Evolutionary conservation across 768 basidiomycete species (phyloP).

Genomic region (Leccinum truebloodii): DNA sequence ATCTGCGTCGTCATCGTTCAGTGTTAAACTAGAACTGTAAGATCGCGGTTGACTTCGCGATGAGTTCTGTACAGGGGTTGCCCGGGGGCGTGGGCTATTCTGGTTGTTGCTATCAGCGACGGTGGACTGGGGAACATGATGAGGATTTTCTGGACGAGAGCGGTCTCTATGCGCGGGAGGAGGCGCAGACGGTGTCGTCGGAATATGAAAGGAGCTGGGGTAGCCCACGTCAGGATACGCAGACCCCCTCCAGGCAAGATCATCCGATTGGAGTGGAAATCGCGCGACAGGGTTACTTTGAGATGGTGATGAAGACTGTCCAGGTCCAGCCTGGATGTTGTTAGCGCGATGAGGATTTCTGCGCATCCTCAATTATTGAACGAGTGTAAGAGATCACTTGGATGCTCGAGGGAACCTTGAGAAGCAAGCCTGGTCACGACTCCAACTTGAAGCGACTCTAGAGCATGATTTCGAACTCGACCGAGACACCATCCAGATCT

Average conservation of each 20-base stretch:
- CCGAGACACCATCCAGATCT: slow-evolving; percentile 9
- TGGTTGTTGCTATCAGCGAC: slow-evolving; percentile 6
- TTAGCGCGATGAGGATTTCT: slow-evolving; percentile 13
- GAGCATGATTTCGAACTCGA: slow-evolving; percentile 21
- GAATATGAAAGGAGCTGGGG: slow-evolving; percentile 11
- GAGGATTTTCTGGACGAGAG: not conserved
- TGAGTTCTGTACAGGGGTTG: slow-evolving; percentile 18
- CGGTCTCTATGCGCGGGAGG: slow-evolving; percentile 1
- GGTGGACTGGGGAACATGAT: not conserved
- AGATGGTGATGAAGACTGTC: slow-evolving; percentile 1
- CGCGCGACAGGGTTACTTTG: not conserved
- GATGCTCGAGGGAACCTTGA: slow-evolving; percentile 13
- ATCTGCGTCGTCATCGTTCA: slow-evolving; percentile 29
- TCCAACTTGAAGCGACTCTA: not conserved
- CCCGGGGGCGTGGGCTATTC: slow-evolving; percentile 13
- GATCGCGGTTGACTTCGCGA: slow-evolving; percentile 31
- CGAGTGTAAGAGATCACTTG: slow-evolving; percentile 18
- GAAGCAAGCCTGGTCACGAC: not conserved
- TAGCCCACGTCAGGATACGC: slow-evolving; percentile 9
- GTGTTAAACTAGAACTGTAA: slow-evolving; percentile 40
- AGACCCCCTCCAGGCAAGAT: slow-evolving; percentile 1
- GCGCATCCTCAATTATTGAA: slow-evolving; percentile 19
- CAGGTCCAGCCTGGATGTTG: slow-evolving; percentile 26
- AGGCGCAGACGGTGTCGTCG: slow-evolving; percentile 10
- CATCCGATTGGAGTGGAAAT: not conserved